Evolutionary conservation across 345 rosid genomes (phyloP), one percentile per base, ranked within the genome.

Genomic region (Syzygium aqueum): DNA sequence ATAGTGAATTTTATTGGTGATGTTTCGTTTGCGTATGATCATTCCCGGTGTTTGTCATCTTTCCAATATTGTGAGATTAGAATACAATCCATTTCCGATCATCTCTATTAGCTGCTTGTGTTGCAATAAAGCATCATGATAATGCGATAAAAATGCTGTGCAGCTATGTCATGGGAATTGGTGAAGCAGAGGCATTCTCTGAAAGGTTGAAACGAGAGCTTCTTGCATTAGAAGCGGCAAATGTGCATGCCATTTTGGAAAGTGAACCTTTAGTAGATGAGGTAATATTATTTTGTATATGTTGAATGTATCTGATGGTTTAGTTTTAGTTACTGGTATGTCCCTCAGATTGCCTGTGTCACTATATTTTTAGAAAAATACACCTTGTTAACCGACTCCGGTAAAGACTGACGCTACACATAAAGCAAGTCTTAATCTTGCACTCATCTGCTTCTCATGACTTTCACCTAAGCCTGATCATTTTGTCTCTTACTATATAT

Each of bases 151-250:
- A 73, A 37, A 73, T 30, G 14, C 86, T 91, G 86, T 84, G 89
- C 96, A 97, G 99, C 87, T 97, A 97, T 92, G 99, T 96, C 84
- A 96, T 97, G 98, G 99, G 99, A 67, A 94, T 96, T 90, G 97
- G 98, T 87, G 99, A 97, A 92, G 99, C 99, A 84, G 99, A 95
- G 93, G 99, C 96, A 84, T 97, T 96, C 92, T 97, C 99, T 87
- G 99, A 97, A 92, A 94, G 99, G 90, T 92, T 97, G 91, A 97
- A 94, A 94, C 93, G 99, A 86, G 99, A 97, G 92, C 97, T 97
- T 92, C 99, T 91, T 87, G 99, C 99, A 43, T 92, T 97, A 87
- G 99, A 97, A 94, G 99, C 99, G 25, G 99, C 99, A 87, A 97
- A 97, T 87, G 99, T 97, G 88, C 99, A 97, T 93, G 99, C 99